phyloP scores from a whole-genome alignment of 441 rosid genomes.

The Erysimum pusillum region DNA sequence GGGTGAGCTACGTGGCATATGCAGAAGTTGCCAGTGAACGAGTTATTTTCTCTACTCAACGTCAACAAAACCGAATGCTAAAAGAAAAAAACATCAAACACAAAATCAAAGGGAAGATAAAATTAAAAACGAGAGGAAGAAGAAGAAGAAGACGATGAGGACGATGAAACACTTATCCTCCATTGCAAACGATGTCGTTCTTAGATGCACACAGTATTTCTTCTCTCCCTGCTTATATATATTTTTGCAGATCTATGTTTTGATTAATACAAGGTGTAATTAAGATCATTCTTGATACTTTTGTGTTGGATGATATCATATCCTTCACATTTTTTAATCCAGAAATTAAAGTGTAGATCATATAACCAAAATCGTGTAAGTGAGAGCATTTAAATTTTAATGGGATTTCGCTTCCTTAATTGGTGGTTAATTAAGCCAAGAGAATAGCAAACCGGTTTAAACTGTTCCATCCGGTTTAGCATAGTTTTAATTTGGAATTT shows the following conservation, averaged over 20 bases:
- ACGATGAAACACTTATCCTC: constrained; percentile 84
- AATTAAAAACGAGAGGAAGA: constrained; percentile 20
- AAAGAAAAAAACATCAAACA: not conserved
- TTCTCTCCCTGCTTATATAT: not conserved
- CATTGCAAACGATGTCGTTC: constrained; percentile 76
- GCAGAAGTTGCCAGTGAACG: constrained; percentile 31
- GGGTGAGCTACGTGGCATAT: constrained; percentile 35
- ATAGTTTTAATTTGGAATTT: not conserved
- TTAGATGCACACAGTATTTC: constrained; percentile 68
- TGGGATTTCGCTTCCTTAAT: not conserved
- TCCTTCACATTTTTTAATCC: not conserved
- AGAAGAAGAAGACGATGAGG: constrained; percentile 42
- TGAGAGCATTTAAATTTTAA: not conserved
- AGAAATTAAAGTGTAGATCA: not conserved
- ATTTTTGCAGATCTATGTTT: constrained; percentile 20
- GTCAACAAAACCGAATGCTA: constrained; percentile 32
- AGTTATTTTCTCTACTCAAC: constrained; percentile 22
- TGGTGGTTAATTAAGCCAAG: constrained; percentile 21
- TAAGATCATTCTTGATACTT: not conserved
- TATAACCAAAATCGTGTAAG: not conserved
- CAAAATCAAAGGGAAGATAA: not conserved
- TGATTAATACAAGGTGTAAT: not conserved
- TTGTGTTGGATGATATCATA: not conserved
- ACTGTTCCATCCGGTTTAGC: not conserved
- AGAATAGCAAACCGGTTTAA: not conserved